phyloP scores from a whole-genome alignment of 495 filamentous ascomycete genomes.

The Rhypophila decipiens region DNA sequence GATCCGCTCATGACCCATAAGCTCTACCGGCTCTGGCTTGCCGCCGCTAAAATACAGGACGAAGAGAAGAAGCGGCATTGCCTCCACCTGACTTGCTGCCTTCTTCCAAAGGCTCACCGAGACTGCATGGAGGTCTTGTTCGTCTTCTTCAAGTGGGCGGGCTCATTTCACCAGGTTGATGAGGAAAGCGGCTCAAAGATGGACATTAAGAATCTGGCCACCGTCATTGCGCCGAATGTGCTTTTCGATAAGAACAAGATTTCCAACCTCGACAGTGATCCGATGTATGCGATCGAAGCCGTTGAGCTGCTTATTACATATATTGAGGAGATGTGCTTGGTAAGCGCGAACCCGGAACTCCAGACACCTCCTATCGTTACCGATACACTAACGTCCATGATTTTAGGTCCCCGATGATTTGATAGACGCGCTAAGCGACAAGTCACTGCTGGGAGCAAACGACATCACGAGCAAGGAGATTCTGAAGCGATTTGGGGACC shows the following conservation, averaged over 20 bases:
- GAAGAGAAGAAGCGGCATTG: constrained; percentile 75
- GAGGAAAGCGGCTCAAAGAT: constrained; percentile 92
- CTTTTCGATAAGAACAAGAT: constrained; percentile 64
- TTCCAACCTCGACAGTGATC: constrained; percentile 66
- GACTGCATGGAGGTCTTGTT: constrained; percentile 95
- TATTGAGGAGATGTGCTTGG: constrained; percentile 95
- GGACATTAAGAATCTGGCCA: constrained; percentile 97
- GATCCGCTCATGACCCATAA: constrained; percentile 95
- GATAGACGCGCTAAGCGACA: constrained; percentile 76
- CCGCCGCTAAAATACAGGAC: constrained; percentile 83
- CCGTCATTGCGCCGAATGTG: constrained; percentile 97
- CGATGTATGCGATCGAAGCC: constrained; percentile 87
- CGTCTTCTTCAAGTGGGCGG: constrained; percentile 94
- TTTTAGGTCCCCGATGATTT: constrained; percentile 85
- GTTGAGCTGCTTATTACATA: constrained; percentile 83
- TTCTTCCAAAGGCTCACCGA: constrained; percentile 86
- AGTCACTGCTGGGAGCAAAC: constrained; percentile 68
- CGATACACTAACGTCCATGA: too few relatives aligned
- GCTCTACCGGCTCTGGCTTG: constrained; percentile 83
- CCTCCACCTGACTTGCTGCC: constrained; percentile 85
- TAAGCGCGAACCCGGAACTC: too few relatives aligned
- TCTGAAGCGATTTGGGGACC: constrained; percentile 78
- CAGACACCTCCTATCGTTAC: too few relatives aligned
- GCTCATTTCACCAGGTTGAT: constrained; percentile 94
- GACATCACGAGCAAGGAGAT: constrained; percentile 98